Base-by-base conservation (phyloP, 306 rosid genomes). In the Cucurbita argyrosperma region DNA sequence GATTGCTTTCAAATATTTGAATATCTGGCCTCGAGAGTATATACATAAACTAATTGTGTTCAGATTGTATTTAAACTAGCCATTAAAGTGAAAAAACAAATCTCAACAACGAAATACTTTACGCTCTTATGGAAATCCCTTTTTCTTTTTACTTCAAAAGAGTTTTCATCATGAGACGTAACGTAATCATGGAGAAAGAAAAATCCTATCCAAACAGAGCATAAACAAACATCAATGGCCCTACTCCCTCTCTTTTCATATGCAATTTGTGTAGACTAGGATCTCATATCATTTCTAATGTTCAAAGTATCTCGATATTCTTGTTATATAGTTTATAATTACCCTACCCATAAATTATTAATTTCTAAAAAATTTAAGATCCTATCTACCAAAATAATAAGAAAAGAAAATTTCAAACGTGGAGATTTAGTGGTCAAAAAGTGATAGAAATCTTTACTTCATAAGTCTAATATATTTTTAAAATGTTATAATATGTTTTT, bases 71-170 rank as follows among this genome's bases (percentile, higher is more conserved):
- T 1, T 26, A 26, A 26, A 26, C 1, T 3, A 1, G 30, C 2
- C 1, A 13, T 14, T 1, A 7, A 50, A 14, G 18, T 0, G n/a
- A 13, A 49, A 49, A 7, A 73, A 78, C 37, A 80, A 5, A 50
- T 55, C 19, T 49, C 57, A 78, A 75, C 51, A 37, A 73, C n/a
- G 18, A 19, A 10, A 57, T 10, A 71, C 67, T 80, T 57, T 79
- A 71, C 79, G 61, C 76, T 79, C 53, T 43, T 40, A 68, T 72
- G 49, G 69, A 39, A 62, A 62, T 38, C 53, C 71, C 72, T 74
- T 80, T 78, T 77, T 74, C 75, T 80, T 75, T 72, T 82, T 14
- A 59, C 77, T 82, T 84, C 87, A 9, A 56, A 66, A 74, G 42
- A 71, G 67, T 69, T 78, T 67, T 67, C 76, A 82, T 80, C 11